A percentile compares a stretch with the other conserved stretches of the same genome.
Evolutionary conservation across 805 yeast species (phyloP).

Genomic region (Candida odintsovae): DNA sequence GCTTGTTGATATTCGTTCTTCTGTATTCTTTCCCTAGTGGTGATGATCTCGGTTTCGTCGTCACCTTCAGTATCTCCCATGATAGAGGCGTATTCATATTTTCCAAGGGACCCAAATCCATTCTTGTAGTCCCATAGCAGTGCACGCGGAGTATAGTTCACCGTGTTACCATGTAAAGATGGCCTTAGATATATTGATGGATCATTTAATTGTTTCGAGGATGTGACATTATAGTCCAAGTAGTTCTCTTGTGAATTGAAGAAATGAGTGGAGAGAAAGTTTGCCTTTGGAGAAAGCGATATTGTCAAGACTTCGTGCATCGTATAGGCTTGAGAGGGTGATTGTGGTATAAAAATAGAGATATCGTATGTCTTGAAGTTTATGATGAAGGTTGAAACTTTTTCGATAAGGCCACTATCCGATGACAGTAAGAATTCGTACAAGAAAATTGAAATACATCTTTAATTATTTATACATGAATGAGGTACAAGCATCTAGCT

Average conservation of each 20-base stretch:
- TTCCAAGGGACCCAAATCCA: slow-evolving; percentile 68
- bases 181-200: slow-evolving; percentile 44
- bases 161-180: slow-evolving; percentile 32
- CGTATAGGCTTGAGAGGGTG: not conserved
- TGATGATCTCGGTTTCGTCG: slow-evolving; percentile 25
- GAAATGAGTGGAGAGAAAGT: slow-evolving; percentile 74
- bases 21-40: slow-evolving; percentile 28
- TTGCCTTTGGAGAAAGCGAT: slow-evolving; percentile 66
- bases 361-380: not conserved
- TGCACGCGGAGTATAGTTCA: slow-evolving; percentile 76
- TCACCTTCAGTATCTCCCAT: slow-evolving; percentile 7
- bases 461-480: not conserved
- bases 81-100: slow-evolving; percentile 38
- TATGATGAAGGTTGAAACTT: not conserved
- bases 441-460: not conserved
- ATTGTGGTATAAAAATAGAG: not conserved
- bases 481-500: not conserved
- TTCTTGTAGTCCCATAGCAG: slow-evolving; percentile 74
- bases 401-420: not conserved
- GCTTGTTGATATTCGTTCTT: slow-evolving; percentile 60
- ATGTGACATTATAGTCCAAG: slow-evolving; percentile 42
- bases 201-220: slow-evolving; percentile 26
- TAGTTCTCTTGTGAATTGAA: slow-evolving; percentile 74
- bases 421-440: not conserved
- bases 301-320: slow-evolving; percentile 76